Conservation (phyloP, 2,329 filamentous ascomycete genomes). For the Monilinia fructicola region DNA sequence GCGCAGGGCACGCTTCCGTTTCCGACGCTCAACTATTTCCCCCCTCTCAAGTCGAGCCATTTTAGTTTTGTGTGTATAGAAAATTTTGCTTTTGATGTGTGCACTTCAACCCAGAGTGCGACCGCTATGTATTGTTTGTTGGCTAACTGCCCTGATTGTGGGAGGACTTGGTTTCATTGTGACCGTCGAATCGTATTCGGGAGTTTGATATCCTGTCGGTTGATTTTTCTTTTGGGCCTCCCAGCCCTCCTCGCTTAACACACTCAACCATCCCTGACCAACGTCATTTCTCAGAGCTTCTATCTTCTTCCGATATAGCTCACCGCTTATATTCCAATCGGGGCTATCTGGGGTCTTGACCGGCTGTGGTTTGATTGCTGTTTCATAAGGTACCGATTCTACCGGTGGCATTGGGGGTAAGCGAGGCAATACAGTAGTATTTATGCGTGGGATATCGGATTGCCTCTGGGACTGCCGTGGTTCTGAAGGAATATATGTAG, state of each 20-base stretch:
- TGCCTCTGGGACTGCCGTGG: slow-evolving; percentile 34
- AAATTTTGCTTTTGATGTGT: neutral
- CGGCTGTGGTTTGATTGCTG: slow-evolving; percentile 29
- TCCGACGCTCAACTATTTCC: neutral
- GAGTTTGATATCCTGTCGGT: slow-evolving; percentile 31
- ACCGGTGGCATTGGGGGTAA: slow-evolving; percentile 37
- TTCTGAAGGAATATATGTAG: slow-evolving; percentile 37
- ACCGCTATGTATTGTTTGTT: slow-evolving; percentile 41
- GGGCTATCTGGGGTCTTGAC: slow-evolving; percentile 40
- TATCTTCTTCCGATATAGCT: slow-evolving; percentile 83
- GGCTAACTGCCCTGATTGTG: slow-evolving; percentile 38
- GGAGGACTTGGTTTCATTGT: slow-evolving; percentile 37
- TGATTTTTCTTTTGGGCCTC: slow-evolving; percentile 42
- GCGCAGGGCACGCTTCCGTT: neutral
- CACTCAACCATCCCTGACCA: slow-evolving; percentile 83
- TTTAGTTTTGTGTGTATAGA: neutral
- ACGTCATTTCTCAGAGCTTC: slow-evolving; percentile 83
- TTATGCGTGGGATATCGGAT: slow-evolving; percentile 35
- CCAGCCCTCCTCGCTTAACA: slow-evolving; percentile 76
- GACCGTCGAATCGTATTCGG: slow-evolving; percentile 37
- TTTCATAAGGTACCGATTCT: slow-evolving; percentile 34
- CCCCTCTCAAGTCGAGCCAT: neutral
- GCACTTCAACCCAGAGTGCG: slow-evolving; percentile 39
- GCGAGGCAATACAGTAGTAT: slow-evolving; percentile 36
- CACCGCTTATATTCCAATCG: slow-evolving; percentile 68